Evolutionary conservation across 257 asterid species (phyloP), one percentile per base, ranked within the genome.

Genomic region (Apocynum venetum): DNA sequence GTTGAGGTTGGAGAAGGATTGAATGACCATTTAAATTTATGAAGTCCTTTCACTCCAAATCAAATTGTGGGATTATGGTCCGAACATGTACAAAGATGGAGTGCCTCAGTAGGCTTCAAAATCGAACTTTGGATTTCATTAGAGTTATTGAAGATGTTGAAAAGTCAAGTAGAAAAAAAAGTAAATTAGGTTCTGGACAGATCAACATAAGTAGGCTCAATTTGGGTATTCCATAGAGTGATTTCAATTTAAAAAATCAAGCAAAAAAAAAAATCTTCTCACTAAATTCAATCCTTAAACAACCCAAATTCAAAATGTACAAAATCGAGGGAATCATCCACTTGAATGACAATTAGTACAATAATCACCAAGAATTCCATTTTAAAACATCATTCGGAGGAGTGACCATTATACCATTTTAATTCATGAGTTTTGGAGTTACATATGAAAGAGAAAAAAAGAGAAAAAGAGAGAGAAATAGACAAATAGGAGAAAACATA

Each of bases 51-150:
- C 75, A 76, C 76, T 76, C 65, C 52, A 6, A 40, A 78, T 17
- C 40, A 49, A 48, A 55, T 43, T 38, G 60, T 1, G 46, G 85
- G 81, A 40, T 51, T 78, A 6, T 88, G 81, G 73, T 72, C 65
- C 72, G 88, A 81, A 52, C 76, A 59, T 40, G 80, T 74, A 78
- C 74, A 79, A 73, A 89, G 97, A 59, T 82, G 89, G 77, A 94
- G 98, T 85, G 85, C 83, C 83, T 70, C 86, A 96, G 35, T 86
- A 92, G 86, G 87, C 93, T 70, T 74, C 81, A 31, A 86, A 90
- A 76, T 69, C 74, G 59, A 86, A 77, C 55, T 56, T 19, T 52
- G 87, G 78, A 48, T 44, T 15, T 25, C 31, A 53, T 49, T 6
- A 83, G 46, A 8, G 71, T 64, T 57, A 51, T 0, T 36, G 89